Evolutionary conservation across 139 green algal species (phyloP).

Genomic region (Picochlorum sp.): DNA sequence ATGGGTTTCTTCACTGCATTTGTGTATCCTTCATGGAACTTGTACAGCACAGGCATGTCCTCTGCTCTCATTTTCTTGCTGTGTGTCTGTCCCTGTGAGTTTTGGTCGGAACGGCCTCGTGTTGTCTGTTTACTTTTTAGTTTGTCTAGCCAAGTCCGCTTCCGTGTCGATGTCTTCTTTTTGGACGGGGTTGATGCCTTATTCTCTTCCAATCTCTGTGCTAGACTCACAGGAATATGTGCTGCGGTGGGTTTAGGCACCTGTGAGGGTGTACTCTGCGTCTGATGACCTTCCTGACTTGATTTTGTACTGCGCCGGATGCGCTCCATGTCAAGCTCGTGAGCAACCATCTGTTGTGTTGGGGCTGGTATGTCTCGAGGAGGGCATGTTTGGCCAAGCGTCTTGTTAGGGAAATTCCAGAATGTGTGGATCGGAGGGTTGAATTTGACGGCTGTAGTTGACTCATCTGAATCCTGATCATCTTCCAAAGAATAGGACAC

Average conservation of each 20-base stretch:
- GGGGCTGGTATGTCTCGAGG: slow-evolving; percentile 38
- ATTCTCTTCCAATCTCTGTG: slow-evolving; percentile 25
- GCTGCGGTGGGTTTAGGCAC: slow-evolving; percentile 1
- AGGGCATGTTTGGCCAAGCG: not conserved
- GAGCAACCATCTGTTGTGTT: slow-evolving; percentile 63
- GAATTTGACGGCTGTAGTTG: slow-evolving; percentile 17
- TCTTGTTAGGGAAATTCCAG: slow-evolving; percentile 15
- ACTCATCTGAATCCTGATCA: not conserved
- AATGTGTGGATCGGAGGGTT: slow-evolving; percentile 31
- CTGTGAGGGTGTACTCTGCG: not conserved
- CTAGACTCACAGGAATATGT: slow-evolving; percentile 26
- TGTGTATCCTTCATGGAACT: slow-evolving; percentile 89
- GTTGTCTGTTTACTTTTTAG: slow-evolving; percentile 20
- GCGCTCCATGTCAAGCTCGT: slow-evolving; percentile 50
- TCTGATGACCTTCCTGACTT: too few relatives aligned
- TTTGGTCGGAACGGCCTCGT: not conserved
- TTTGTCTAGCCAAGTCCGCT: slow-evolving; percentile 44
- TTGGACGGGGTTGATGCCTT: not conserved
- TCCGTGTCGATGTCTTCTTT: slow-evolving; percentile 4
- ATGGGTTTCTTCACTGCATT: slow-evolving; percentile 84
- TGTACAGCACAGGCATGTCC: slow-evolving; percentile 61
- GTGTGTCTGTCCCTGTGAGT: not conserved
- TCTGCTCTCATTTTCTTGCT: not conserved
- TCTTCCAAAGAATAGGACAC: slow-evolving; percentile 46
- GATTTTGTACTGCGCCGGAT: slow-evolving; percentile 38